Conservation (phyloP, 495 filamentous ascomycete species). For the Penicillium waksmanii region DNA sequence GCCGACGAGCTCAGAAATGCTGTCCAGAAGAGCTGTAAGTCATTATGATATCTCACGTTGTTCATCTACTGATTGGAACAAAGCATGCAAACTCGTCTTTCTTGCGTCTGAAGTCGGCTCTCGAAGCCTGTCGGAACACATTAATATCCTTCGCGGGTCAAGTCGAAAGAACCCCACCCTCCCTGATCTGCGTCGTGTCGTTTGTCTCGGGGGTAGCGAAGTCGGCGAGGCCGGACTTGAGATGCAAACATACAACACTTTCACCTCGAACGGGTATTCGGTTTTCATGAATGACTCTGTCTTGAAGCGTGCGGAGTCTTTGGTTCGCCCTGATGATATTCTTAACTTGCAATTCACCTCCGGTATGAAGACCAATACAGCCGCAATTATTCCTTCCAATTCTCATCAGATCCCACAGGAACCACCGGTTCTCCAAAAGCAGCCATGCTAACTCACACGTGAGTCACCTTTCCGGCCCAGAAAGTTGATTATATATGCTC, state of each 20-base stretch:
- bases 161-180: slow-evolving; percentile 3
- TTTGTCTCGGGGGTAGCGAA: slow-evolving; percentile 9
- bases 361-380: slow-evolving; percentile 61
- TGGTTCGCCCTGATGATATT: slow-evolving; percentile 62
- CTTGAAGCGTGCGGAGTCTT: slow-evolving; percentile 10
- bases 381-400: neutral
- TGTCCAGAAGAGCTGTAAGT: slow-evolving; percentile 22
- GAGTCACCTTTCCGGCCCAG: slow-evolving; percentile 25
- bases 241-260: slow-evolving; percentile 19
- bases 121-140: slow-evolving; percentile 14
- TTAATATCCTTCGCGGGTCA: slow-evolving; percentile 9
- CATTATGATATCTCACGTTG: neutral
- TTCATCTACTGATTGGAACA: neutral
- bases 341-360: slow-evolving; percentile 91
- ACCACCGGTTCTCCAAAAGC: slow-evolving; percentile 82
- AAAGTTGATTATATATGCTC: neutral
- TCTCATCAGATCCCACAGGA: slow-evolving; percentile 29
- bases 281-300: slow-evolving; percentile 14
- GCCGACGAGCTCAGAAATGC: slow-evolving; percentile 27
- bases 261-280: slow-evolving; percentile 10
- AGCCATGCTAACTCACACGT: slow-evolving; percentile 73
- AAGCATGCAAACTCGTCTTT: slow-evolving; percentile 27
- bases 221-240: slow-evolving; percentile 6
- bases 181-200: slow-evolving; percentile 20
- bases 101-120: slow-evolving; percentile 17